Conservation (phyloP, 2,329 filamentous ascomycete species). For the Xylaria sp. region DNA sequence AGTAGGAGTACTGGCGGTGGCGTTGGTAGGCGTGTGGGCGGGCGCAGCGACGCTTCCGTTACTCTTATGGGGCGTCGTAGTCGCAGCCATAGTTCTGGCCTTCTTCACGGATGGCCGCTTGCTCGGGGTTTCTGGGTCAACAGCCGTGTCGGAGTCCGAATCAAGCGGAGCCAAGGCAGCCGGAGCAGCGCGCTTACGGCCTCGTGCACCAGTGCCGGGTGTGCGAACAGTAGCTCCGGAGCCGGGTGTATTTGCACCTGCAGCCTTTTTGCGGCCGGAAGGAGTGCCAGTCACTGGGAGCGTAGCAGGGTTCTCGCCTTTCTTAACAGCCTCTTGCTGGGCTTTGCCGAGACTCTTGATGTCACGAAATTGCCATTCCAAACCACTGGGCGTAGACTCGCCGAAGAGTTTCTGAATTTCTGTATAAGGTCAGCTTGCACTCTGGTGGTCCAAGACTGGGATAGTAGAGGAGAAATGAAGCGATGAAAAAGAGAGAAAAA, state of each 20-base stretch:
- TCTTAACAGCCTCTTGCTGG: conserved; percentile 58
- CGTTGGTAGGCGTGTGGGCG: not conserved
- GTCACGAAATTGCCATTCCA: conserved; percentile 69
- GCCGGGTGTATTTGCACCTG: conserved; percentile 22
- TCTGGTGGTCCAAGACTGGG: not conserved
- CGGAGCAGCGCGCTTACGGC: conserved; percentile 17
- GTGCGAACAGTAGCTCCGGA: conserved; percentile 36
- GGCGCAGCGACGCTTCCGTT: not conserved
- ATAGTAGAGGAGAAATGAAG: not conserved
- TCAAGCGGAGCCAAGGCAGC: conserved; percentile 40
- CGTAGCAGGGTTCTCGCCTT: conserved; percentile 59
- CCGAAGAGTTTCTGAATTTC: conserved; percentile 71
- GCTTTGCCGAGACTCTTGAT: conserved; percentile 65
- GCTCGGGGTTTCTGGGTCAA: conserved; percentile 22
- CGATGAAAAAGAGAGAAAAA: not conserved
- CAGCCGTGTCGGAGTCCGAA: conserved; percentile 35
- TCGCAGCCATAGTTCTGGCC: conserved; percentile 27
- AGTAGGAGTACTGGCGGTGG: not conserved
- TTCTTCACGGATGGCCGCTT: conserved; percentile 34
- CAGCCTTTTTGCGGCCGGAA: conserved; percentile 16
- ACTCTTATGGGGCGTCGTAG: conserved; percentile 4
- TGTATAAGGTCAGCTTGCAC: conserved; percentile 45
- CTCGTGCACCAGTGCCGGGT: conserved; percentile 14
- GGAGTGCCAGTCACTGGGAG: conserved; percentile 45
- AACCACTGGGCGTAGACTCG: conserved; percentile 66